Conservation (phyloP, 129 eudicot genomes). For the Cynara cardunculus region DNA sequence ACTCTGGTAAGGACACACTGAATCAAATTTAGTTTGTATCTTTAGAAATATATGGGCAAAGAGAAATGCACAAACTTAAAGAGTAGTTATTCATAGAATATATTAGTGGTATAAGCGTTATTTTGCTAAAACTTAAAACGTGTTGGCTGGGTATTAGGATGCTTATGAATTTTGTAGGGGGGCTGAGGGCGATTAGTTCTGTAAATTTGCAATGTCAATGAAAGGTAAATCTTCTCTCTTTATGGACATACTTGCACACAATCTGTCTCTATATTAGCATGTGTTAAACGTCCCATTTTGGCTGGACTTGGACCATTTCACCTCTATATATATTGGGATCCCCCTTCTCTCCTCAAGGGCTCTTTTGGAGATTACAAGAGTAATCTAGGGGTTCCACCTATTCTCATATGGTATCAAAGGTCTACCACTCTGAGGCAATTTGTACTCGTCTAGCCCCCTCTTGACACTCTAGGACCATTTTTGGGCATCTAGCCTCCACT, state of each 20-base stretch:
- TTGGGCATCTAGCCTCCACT: no score
- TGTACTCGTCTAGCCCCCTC: no score
- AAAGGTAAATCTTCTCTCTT: constrained; percentile 16
- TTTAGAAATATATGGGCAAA: constrained; percentile 1
- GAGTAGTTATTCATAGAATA: constrained; percentile 23
- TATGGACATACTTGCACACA: neutral
- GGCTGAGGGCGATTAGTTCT: constrained; percentile 3
- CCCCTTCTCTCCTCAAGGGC: neutral
- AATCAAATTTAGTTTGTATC: constrained; percentile 21
- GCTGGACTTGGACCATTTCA: neutral
- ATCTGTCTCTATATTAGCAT: neutral
- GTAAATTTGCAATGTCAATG: constrained; percentile 26
- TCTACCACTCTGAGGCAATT: no score
- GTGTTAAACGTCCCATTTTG: neutral
- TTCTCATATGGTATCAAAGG: neutral
- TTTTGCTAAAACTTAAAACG: neutral
- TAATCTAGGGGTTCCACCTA: neutral
- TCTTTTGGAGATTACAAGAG: neutral
- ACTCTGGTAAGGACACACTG: constrained; percentile 2
- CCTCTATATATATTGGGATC: neutral
- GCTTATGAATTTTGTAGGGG: constrained; percentile 32
- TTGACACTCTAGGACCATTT: no score
- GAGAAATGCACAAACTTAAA: constrained; percentile 11
- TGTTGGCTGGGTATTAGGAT: constrained; percentile 14
- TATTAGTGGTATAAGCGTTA: constrained; percentile 16